Percentiles rank a stretch among this genome's conserved stretches.
Conservation (phyloP, 805 yeast species). For the Candida qinlingensis region DNA sequence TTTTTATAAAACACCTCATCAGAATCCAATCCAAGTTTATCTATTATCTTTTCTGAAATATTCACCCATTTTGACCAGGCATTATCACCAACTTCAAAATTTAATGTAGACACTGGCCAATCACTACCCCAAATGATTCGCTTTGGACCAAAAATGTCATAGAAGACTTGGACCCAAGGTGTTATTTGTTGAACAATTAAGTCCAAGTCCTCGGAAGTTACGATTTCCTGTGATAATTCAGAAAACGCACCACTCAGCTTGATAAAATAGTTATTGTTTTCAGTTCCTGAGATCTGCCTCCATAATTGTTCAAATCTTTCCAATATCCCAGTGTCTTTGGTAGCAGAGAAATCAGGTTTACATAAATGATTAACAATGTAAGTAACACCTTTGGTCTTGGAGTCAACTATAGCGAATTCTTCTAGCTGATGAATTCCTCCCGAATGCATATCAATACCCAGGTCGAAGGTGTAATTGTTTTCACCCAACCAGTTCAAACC, state of each 20-base stretch:
- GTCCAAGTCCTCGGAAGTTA: constrained; percentile 7
- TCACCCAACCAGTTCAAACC: constrained; percentile 31
- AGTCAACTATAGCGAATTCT: constrained; percentile 29
- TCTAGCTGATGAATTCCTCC: constrained; percentile 37
- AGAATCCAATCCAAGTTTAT: constrained; percentile 10
- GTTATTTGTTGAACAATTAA: constrained; percentile 16
- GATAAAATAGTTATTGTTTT: constrained; percentile 25
- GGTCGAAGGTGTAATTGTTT: constrained; percentile 31
- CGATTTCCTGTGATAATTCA: constrained; percentile 27
- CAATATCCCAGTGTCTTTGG: constrained; percentile 10
- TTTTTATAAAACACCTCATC: constrained; percentile 20
- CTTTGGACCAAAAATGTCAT: constrained; percentile 28
- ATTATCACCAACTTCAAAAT: constrained; percentile 13
- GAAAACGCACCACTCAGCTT: constrained; percentile 39
- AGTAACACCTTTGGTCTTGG: constrained; percentile 25
- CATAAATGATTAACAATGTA: constrained; percentile 38
- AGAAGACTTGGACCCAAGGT: constrained; percentile 31
- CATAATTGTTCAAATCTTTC: constrained; percentile 24
- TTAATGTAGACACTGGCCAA: constrained; percentile 37
- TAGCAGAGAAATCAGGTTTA: constrained; percentile 31
- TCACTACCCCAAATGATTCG: constrained; percentile 38
- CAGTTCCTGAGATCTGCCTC: constrained; percentile 11
- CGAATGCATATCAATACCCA: constrained; percentile 36
- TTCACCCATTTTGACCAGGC: constrained; percentile 24
- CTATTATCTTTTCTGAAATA: constrained; percentile 19